phyloP scores from a whole-genome alignment of 2,329 filamentous ascomycete genomes.

The Fragosphaeria purpurea region DNA sequence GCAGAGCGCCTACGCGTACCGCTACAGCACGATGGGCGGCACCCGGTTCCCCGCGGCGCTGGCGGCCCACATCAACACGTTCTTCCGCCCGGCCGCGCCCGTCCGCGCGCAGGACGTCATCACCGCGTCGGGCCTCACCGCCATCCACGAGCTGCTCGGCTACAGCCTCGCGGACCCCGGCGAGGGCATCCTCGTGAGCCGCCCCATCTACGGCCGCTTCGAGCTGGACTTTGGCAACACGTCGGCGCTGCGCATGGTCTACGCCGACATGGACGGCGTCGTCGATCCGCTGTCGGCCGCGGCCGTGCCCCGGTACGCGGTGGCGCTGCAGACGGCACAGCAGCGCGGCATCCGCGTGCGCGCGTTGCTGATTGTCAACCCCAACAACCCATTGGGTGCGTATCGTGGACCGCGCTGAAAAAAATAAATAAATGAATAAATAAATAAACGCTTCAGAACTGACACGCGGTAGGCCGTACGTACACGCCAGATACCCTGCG shows the following conservation, averaged over 20 bases:
- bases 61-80: slow-evolving; percentile 27
- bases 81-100: slow-evolving; percentile 22
- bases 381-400: slow-evolving; percentile 40
- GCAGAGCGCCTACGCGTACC: slow-evolving; percentile 25
- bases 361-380: slow-evolving; percentile 41
- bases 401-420: no score
- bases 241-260: slow-evolving; percentile 32
- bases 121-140: slow-evolving; percentile 25
- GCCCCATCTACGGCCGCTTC: slow-evolving; percentile 38
- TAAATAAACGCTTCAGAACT: no score
- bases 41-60: slow-evolving; percentile 22
- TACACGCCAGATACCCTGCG: background rate
- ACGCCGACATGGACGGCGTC: slow-evolving; percentile 31
- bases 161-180: slow-evolving; percentile 28
- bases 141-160: slow-evolving; percentile 29
- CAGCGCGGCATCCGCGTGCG: slow-evolving; percentile 28
- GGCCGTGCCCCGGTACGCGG: slow-evolving; percentile 35
- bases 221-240: slow-evolving; percentile 36
- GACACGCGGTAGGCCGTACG: background rate
- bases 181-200: slow-evolving; percentile 29
- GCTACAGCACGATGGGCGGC: slow-evolving; percentile 24
- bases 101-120: slow-evolving; percentile 23
- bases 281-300: slow-evolving; percentile 32
- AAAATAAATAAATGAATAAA: no score
- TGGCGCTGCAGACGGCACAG: slow-evolving; percentile 26